Evolutionary conservation across 2,329 filamentous ascomycete species (phyloP).

Genomic region (Didymella glomerata): DNA sequence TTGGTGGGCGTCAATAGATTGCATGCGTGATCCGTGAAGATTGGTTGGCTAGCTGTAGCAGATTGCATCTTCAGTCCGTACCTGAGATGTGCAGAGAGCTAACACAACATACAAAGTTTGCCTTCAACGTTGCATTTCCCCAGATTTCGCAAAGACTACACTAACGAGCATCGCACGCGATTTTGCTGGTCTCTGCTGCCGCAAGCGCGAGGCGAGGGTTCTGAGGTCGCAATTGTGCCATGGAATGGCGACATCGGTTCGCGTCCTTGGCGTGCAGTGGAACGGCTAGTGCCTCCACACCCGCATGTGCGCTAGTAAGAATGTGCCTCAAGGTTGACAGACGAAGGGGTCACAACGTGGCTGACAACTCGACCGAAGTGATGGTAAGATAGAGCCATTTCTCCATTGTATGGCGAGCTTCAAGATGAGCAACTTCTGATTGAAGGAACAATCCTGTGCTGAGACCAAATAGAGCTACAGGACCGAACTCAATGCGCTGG

Average conservation of each 20-base stretch:
- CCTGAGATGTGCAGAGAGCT: slow-evolving; percentile 5
- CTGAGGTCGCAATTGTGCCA: slow-evolving; percentile 22
- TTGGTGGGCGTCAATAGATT: slow-evolving; percentile 28
- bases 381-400: slow-evolving; percentile 5
- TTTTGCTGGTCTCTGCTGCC: slow-evolving; percentile 4
- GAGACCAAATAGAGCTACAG: not conserved
- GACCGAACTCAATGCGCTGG: not conserved
- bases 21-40: slow-evolving; percentile 19
- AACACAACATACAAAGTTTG: not conserved
- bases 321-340: not conserved
- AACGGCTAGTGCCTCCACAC: slow-evolving; percentile 13
- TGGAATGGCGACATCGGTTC: slow-evolving; percentile 21
- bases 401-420: slow-evolving; percentile 15
- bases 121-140: not conserved
- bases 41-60: slow-evolving; percentile 22
- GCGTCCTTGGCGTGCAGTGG: slow-evolving; percentile 14
- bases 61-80: slow-evolving; percentile 6
- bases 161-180: slow-evolving; percentile 1
- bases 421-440: not conserved
- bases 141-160: slow-evolving; percentile 4
- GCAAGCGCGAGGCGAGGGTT: slow-evolving; percentile 8
- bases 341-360: slow-evolving; percentile 2
- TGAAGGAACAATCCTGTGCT: slow-evolving; percentile 3
- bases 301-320: slow-evolving; percentile 11
- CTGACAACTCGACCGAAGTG: slow-evolving; percentile 3